phyloP scores from a whole-genome alignment of 495 filamentous ascomycete species.

The Ramalina peruviana region DNA sequence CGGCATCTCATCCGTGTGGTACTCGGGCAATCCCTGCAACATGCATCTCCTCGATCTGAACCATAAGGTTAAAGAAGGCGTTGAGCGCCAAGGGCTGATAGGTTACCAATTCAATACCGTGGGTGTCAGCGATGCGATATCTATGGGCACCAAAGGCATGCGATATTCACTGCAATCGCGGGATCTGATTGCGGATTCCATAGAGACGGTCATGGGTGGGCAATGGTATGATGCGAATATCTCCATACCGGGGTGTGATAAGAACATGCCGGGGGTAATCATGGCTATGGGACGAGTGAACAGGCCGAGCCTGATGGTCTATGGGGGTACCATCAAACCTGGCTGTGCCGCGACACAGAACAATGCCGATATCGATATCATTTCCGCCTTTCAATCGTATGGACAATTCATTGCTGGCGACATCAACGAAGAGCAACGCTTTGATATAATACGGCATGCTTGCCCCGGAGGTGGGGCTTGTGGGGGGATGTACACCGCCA shows the following conservation, averaged over 20 bases:
- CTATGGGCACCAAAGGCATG: conserved; percentile 64
- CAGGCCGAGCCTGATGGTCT: conserved; percentile 89
- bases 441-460: conserved; percentile 88
- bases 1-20: conserved; percentile 78
- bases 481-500: conserved; percentile 98
- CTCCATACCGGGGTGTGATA: conserved; percentile 96
- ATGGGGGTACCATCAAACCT: conserved; percentile 87
- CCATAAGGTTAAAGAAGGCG: conserved; percentile 67
- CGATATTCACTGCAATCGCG: conserved; percentile 85
- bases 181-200: conserved; percentile 92
- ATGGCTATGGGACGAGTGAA: conserved; percentile 97
- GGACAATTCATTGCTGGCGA: conserved; percentile 86
- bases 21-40: conserved; percentile 87
- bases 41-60: conserved; percentile 94
- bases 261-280: conserved; percentile 98
- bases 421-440: conserved; percentile 79
- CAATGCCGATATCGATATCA: conserved; percentile 77
- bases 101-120: conserved; percentile 96
- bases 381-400: conserved; percentile 96
- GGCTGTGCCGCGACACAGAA: conserved; percentile 60
- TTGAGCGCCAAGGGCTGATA: conserved; percentile 63
- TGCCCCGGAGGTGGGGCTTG: conserved; percentile 90
- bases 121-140: conserved; percentile 62
- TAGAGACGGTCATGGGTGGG: conserved; percentile 96
- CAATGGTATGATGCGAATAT: conserved; percentile 99